phyloP scores from a whole-genome alignment of 345 rosid species.

The Excoecaria cochinchinensis region DNA sequence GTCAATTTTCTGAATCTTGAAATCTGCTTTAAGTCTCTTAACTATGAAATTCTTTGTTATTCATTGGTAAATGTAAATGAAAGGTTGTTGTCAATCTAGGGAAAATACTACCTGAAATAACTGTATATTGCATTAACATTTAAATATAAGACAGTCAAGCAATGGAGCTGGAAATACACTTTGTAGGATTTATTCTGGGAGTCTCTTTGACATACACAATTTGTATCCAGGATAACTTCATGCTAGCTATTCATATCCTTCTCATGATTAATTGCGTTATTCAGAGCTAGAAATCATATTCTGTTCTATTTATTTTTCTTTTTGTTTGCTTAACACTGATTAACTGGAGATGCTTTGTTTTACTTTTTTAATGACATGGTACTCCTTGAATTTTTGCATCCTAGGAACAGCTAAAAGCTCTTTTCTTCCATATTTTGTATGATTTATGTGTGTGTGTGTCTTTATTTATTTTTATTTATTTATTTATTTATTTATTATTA shows the following conservation, averaged over 20 bases:
- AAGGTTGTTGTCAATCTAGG: background rate
- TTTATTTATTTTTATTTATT: too few relatives aligned
- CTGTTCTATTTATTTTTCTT: too few relatives aligned
- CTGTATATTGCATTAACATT: background rate
- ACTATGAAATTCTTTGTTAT: background rate
- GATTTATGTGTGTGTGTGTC: background rate
- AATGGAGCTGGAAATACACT: background rate
- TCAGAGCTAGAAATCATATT: background rate
- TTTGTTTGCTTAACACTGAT: background rate
- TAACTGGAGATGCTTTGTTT: background rate
- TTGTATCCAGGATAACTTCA: background rate
- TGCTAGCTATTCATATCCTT: background rate
- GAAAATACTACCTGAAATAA: background rate
- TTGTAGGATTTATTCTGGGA: background rate
- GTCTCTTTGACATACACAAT: background rate
- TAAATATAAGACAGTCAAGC: background rate
- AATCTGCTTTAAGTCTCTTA: background rate
- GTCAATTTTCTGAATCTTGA: background rate
- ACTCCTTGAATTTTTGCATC: background rate
- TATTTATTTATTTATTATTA: too few relatives aligned
- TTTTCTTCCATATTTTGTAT: background rate
- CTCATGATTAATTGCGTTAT: background rate
- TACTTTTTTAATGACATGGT: background rate
- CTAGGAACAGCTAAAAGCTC: too few relatives aligned
- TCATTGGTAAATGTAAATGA: background rate